Base-by-base conservation (phyloP, 1,139 yeast genomes). In the Scheffersomyces illinoinensis region DNA sequence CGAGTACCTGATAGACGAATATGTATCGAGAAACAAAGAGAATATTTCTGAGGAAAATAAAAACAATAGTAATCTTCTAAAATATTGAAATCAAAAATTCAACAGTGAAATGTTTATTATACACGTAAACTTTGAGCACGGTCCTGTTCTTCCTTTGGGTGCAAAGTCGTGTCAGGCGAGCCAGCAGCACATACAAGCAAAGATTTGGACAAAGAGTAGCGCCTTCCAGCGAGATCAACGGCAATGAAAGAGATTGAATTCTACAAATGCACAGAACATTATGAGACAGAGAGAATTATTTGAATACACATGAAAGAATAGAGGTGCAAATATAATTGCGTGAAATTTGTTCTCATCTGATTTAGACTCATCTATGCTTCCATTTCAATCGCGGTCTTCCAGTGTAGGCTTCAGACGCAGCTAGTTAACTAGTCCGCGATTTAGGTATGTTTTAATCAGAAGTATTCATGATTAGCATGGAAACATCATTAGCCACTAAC, bases 401-500 rank as follows among this genome's bases (percentile, higher is more conserved):
- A 33, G 43, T 23, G 26, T 47, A 61, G 69, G 75, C 77, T 73
- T 74, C 78, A 74, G 77, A 68, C 77, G 75, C 71, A 67, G 67
- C 70, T 48, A 24, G 24, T 24, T 48, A 48, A 17, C 24, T 64
- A 54, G 56, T 53, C 64, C 73, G 70, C 77, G 78, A 70, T 73
- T 72, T 70, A 59, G 61, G 62, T 67, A 72, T 63, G 73, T 68
- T 77, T 69, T 78, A 79, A 79, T 79, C 84, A 79, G 60, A 68
- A 71, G 75, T 72, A 58, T 68, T 79, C 84, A 80, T 79, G 83
- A 79, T 79, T 80, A 79, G 84, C 84, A 80, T 79, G 82, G 82
- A 77, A 76, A 71, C 83, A 80, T 79, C 84, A 80, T 69, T 67
- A 79, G 83, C 81, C 71, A 59, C 53, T 54, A 57, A 53, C 26